A percentile compares a stretch with the other conserved stretches of the same genome.
These are phyloP conservation scores for Pholiota conissans DNA, from an alignment of 768 basidiomycete species.

Conservation along the genomic window DNA sequence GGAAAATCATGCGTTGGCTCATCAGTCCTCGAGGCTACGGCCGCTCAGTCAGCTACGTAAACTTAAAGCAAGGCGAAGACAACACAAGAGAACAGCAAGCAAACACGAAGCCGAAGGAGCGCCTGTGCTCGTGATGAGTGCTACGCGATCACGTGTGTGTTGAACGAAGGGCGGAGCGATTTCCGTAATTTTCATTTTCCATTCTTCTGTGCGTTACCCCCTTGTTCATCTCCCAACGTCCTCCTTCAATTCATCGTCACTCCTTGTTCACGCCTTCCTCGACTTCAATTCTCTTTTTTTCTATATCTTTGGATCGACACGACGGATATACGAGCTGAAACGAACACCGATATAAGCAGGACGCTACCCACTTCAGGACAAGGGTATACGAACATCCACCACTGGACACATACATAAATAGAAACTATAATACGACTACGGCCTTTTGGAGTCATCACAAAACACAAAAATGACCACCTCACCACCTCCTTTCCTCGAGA, in stretches of 20 bases:
- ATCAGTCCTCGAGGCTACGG: no score
- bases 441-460: background rate
- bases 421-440: background rate
- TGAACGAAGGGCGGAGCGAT: background rate
- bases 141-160: conserved; percentile 8
- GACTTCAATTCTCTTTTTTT: background rate
- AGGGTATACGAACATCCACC: background rate
- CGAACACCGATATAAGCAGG: background rate
- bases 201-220: conserved; percentile 2
- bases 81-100: no score
- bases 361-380: background rate
- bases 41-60: no score
- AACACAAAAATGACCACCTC: conserved; percentile 2
- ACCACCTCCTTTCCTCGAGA: conserved; percentile 54
- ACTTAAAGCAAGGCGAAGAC: no score
- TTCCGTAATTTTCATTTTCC: conserved; percentile 6
- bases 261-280: background rate
- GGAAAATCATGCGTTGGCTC: no score
- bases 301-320: no score
- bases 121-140: no score
- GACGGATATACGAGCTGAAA: background rate
- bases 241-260: background rate
- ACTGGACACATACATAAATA: background rate
- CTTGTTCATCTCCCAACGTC: background rate
- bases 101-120: no score